Base-by-base conservation (phyloP, 139 green algal species). In the Marvania coccoides region DNA sequence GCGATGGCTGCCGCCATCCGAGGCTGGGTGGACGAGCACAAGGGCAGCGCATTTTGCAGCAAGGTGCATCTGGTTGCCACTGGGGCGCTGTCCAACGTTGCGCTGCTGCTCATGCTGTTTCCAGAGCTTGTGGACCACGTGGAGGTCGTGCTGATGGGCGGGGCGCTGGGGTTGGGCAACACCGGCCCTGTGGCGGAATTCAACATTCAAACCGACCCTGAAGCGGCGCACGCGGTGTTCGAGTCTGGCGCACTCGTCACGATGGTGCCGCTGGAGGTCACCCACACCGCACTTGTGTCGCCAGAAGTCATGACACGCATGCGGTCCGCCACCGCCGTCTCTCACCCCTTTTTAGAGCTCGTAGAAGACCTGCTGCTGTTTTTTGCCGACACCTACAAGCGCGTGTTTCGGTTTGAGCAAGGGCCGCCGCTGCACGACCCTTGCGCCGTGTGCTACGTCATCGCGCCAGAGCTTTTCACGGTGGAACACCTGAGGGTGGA, bases 261-360 rank as follows among this genome's bases (percentile, higher is more conserved):
- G 10, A 97, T 98, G 91, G 78, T 98, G 33, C 93, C 93, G 0
- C 67, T 98, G 8, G 93, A 98, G 77, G 88, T 97, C 5, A 95
- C 92, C 0, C 91, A 98, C 72, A 96, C 87, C 3, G 91, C 89
- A 2, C 72, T 98, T 19, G 87, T 81, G 10, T 94, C 88, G 5
- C 72, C 81, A 7, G 58, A 71, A 1, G 76, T 96, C 6, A 63
- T 95, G 33, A 33, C 62, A 8, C 46, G 73, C 8, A 76, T 96
- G 30, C 63, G 65, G 34, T 3, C 47, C 24, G 30, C 58, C 37
- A 28, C 12, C 23, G 37, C 51, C 40, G 19, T 24, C 29, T 24
- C 38, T 3, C 73, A 65, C 14, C 60, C 72, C 39, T 92, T 94
- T 57, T 48, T 72, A 19, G 15, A 33, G 2, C 35, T 83, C 2